Conservation (phyloP, 768 basidiomycete genomes). For the Mycena kentingensis region DNA sequence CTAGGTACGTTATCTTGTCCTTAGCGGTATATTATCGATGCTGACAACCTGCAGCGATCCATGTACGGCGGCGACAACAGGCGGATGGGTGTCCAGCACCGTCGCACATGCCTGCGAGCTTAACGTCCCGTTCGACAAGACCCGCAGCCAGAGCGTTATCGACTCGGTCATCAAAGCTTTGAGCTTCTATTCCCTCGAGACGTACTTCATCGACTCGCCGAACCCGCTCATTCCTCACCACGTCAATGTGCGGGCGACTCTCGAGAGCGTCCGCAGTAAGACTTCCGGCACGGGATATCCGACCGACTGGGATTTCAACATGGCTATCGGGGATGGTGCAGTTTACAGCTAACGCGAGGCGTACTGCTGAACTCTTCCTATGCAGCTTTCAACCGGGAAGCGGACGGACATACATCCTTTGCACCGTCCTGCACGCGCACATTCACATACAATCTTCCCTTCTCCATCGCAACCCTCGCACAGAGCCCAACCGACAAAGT, state of each 20-base stretch:
- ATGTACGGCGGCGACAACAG: conserved; percentile 14
- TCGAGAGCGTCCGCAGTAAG: conserved; percentile 11
- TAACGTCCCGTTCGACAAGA: conserved; percentile 23
- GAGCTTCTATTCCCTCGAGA: conserved; percentile 20
- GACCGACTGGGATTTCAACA: conserved; percentile 23
- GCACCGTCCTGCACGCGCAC: conserved; percentile 13
- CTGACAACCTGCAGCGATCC: conserved; percentile 15
- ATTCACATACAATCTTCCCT: conserved; percentile 19
- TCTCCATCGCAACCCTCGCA: conserved; percentile 23
- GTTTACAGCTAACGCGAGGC: no score
- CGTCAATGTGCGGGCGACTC: conserved; percentile 24
- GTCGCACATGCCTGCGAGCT: conserved; percentile 23
- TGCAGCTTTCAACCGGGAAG: conserved; percentile 20
- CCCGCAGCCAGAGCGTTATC: conserved; percentile 16
- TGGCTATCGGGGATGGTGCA: no score
- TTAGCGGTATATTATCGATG: no score
- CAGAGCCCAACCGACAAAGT: not conserved
- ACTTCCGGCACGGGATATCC: conserved; percentile 1
- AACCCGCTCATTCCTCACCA: conserved; percentile 26
- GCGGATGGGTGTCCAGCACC: conserved; percentile 16
- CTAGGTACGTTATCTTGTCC: no score
- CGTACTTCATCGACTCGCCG: conserved; percentile 19
- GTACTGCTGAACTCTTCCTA: no score
- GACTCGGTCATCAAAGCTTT: conserved; percentile 22
- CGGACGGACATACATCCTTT: conserved; percentile 19